phyloP scores from a whole-genome alignment of 495 filamentous ascomycete species.

The Rusavskia elegans region DNA sequence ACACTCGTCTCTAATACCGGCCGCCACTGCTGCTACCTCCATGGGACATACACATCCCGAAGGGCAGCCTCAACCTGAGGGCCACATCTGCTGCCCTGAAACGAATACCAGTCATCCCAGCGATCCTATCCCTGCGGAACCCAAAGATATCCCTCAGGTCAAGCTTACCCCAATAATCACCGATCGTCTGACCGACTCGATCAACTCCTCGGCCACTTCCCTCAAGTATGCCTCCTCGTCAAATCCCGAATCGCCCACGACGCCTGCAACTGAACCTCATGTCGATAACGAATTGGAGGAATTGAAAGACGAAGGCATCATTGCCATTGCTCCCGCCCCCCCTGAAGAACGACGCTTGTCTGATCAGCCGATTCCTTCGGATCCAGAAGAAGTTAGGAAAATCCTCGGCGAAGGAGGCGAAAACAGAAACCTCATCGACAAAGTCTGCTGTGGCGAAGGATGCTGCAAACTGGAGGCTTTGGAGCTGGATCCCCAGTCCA shows the following conservation, averaged over 20 bases:
- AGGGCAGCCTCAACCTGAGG: not conserved
- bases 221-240: constrained; percentile 20
- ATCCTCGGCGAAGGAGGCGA: constrained; percentile 30
- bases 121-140: constrained; percentile 42
- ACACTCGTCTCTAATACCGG: not conserved
- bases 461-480: constrained; percentile 62
- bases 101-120: constrained; percentile 37
- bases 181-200: constrained; percentile 7
- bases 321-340: constrained; percentile 12
- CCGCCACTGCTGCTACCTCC: not conserved
- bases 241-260: constrained; percentile 30
- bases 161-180: constrained; percentile 10
- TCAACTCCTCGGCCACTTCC: constrained; percentile 27
- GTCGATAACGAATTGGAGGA: constrained; percentile 28
- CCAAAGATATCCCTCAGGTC: constrained; percentile 24
- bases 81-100: constrained; percentile 20
- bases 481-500: constrained; percentile 35
- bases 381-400: constrained; percentile 54
- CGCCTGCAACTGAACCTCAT: constrained; percentile 34
- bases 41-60: not conserved
- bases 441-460: constrained; percentile 77
- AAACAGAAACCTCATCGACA: constrained; percentile 40
- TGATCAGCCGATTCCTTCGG: not conserved
- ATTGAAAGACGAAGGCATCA: constrained; percentile 16
- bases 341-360: constrained; percentile 52